Conservation (phyloP, 352 stramenopile genomes). For the Pythium chondricola region DNA sequence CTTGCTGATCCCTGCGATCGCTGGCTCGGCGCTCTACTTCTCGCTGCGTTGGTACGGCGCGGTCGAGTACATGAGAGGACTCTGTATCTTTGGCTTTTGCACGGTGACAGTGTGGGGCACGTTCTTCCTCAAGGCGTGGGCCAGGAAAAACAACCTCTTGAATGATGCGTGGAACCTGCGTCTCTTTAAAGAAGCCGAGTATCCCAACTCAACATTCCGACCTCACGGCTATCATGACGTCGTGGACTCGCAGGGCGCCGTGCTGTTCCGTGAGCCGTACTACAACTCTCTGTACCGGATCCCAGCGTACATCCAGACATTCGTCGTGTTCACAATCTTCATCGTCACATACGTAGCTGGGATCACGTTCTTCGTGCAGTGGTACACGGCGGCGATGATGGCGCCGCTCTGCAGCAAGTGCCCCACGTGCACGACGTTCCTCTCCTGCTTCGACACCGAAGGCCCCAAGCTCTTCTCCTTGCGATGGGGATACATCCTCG, state of each 20-base stretch:
- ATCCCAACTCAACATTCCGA: slow-evolving; percentile 73
- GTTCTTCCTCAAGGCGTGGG: slow-evolving; percentile 72
- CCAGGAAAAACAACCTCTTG: slow-evolving; percentile 69
- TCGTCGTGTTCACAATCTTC: slow-evolving; percentile 74
- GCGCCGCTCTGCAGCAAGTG: slow-evolving; percentile 75
- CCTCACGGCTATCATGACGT: slow-evolving; percentile 72
- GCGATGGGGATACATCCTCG: slow-evolving; percentile 81
- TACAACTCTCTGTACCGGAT: slow-evolving; percentile 77
- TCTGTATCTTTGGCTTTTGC: slow-evolving; percentile 78
- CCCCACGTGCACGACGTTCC: slow-evolving; percentile 57
- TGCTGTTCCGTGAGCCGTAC: slow-evolving; percentile 79
- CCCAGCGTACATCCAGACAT: slow-evolving; percentile 74
- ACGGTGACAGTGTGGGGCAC: slow-evolving; percentile 73
- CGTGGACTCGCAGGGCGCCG: slow-evolving; percentile 55
- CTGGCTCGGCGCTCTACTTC: slow-evolving; percentile 59
- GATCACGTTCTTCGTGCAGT: slow-evolving; percentile 84
- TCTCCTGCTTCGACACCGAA: slow-evolving; percentile 80
- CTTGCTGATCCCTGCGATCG: slow-evolving; percentile 49
- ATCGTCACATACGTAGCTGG: slow-evolving; percentile 72
- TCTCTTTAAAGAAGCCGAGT: slow-evolving; percentile 83
- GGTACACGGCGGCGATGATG: slow-evolving; percentile 86
- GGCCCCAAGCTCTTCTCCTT: slow-evolving; percentile 62
- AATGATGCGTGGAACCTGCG: slow-evolving; percentile 81
- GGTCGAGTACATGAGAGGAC: slow-evolving; percentile 69
- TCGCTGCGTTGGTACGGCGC: slow-evolving; percentile 61